A percentile compares a stretch with the other conserved stretches of the same genome.
Conservation (phyloP, 2,329 filamentous ascomycete species). For the Microsporum ferrugineum region DNA sequence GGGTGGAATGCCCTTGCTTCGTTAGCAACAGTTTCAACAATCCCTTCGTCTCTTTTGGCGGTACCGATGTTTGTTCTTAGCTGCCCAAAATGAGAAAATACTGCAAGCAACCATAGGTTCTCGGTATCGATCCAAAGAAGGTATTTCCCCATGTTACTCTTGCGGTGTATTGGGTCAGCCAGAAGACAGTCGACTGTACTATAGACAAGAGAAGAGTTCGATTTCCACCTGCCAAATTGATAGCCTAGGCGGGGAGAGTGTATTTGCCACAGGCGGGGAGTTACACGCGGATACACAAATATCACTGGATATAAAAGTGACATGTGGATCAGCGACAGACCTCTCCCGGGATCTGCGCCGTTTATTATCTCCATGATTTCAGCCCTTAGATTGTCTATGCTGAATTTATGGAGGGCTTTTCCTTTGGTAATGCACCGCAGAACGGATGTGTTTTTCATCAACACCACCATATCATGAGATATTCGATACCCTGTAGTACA, state of each 20-base stretch:
- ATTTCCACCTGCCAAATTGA: not conserved
- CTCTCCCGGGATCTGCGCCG: not conserved
- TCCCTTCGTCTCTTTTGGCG: no score
- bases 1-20: not conserved
- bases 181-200: not conserved
- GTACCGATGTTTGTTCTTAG: not conserved
- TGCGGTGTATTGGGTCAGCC: not conserved
- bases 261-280: no score
- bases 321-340: not conserved
- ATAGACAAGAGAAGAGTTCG: not conserved
- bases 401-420: no score
- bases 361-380: no score
- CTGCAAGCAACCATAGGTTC: not conserved
- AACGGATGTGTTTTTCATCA: no score
- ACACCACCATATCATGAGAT: no score
- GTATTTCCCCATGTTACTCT: not conserved
- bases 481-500: no score
- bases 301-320: not conserved
- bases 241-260: no score
- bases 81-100: not conserved
- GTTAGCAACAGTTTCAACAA: no score
- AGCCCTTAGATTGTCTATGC: no score
- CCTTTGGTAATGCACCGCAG: no score
- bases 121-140: no score
- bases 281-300: not conserved